phyloP scores from a whole-genome alignment of 495 filamentous ascomycete species.

The Xylaria longipes region DNA sequence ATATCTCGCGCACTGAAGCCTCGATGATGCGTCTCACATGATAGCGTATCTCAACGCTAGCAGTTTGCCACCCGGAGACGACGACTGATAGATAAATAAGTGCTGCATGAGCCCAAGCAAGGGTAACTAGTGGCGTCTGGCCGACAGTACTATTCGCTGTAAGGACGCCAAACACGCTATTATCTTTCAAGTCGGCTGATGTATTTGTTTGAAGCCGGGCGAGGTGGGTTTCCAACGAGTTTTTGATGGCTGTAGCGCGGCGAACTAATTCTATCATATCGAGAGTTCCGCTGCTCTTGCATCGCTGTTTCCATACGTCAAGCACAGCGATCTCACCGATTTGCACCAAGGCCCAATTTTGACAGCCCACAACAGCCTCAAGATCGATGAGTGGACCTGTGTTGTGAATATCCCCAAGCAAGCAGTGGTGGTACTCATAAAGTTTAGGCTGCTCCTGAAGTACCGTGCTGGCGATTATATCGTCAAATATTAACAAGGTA shows the following conservation, averaged over 20 bases:
- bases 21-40: conserved; percentile 45
- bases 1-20: too few species aligned
- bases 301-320: conserved; percentile 57
- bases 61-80: conserved; percentile 61
- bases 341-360: conserved; percentile 55
- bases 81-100: conserved; percentile 58
- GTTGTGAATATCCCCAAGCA: conserved; percentile 33
- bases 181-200: background rate
- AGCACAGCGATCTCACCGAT: conserved; percentile 57
- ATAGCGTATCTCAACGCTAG: conserved; percentile 44
- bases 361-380: conserved; percentile 48
- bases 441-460: conserved; percentile 51
- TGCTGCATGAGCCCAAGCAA: conserved; percentile 56
- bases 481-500: conserved; percentile 54
- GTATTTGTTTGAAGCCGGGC: conserved; percentile 36
- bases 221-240: conserved; percentile 41
- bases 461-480: conserved; percentile 56
- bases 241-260: conserved; percentile 50
- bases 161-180: conserved; percentile 11
- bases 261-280: conserved; percentile 53
- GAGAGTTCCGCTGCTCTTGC: conserved; percentile 49
- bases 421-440: conserved; percentile 44
- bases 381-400: conserved; percentile 45
- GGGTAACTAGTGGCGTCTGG: conserved; percentile 31
- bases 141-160: conserved; percentile 10